Base-by-base conservation (phyloP, 2,329 filamentous ascomycete species). In the Botrytis paeoniae region DNA sequence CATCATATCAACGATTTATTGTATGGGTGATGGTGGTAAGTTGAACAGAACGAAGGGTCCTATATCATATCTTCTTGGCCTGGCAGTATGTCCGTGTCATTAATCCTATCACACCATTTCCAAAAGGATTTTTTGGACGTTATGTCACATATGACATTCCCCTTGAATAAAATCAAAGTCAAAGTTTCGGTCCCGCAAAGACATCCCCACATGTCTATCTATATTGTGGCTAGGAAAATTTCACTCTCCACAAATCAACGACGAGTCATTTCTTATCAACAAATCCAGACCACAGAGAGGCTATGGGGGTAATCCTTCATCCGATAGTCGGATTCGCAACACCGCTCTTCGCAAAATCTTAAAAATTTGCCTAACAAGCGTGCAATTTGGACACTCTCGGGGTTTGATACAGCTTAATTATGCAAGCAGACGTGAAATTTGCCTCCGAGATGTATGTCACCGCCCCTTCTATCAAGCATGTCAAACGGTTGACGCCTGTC, bases 321-420 rank as follows among this genome's bases (percentile, higher is more conserved):
- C 70, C 70, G 70, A 71, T 66, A 68, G 4, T 68, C 61, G 70
- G 61, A 71, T 22, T 71, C 48, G 61, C 37, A 71, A 45, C 4
- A 29, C 45, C 70, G 70, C 51, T 57, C 29, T 57, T 66, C 48
- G 62, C 61, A 59, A 22, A 39, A n/a, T 10, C 25, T 39, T 39
- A 2, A 7, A 12, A 41, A 41, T 43, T 18, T 43, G 25, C 61
- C 12, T 12, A 69, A 41, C 14, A 16, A n/a, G 29, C 41, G 20
- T 71, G n/a, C 20, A 37, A 71, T 54, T 4, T 60, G 61, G 35
- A 14, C 20, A 12, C 16, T n/a, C 43, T 59, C 61, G 39, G 29
- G 32, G 3, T 37, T 43, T 37, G 16, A 10, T 62, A 54, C 43
- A 25, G 62, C 39, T 39, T 68, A 14, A 39, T 68, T 29, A 68